phyloP scores from a whole-genome alignment of 2,329 filamentous ascomycete genomes.

The Colletotrichum eremochloae region DNA sequence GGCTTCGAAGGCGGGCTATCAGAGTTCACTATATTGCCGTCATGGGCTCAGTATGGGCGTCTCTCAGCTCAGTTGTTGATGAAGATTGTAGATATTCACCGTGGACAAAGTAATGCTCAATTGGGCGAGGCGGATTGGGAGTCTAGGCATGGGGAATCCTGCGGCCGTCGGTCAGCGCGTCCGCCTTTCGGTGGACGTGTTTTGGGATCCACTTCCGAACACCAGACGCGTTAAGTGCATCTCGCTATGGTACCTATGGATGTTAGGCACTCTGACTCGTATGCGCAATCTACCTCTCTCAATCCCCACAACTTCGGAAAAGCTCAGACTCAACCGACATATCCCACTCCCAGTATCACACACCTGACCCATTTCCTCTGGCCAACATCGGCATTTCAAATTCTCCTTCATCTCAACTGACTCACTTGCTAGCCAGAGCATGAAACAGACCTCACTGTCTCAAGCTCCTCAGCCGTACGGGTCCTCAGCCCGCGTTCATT shows the following conservation, averaged over 20 bases:
- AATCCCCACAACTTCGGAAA: neutral
- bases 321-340: neutral
- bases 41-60: neutral
- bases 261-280: neutral
- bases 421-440: neutral
- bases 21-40: neutral
- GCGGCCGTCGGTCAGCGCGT: constrained; percentile 22
- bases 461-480: neutral
- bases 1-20: neutral
- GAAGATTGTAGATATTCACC: neutral
- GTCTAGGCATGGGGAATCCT: neutral
- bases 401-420: neutral
- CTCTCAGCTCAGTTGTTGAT: neutral
- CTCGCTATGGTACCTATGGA: neutral
- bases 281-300: neutral
- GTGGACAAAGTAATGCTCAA: neutral
- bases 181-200: constrained; percentile 19
- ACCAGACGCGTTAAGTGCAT: constrained; percentile 29
- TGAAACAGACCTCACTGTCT: neutral
- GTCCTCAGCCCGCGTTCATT: neutral
- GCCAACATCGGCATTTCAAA: neutral
- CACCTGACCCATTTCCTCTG: neutral
- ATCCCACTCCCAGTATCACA: neutral
- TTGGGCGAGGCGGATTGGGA: neutral
- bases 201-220: constrained; percentile 2